Percentiles rank a stretch among this genome's conserved stretches.
Evolutionary conservation across 345 rosid genomes (phyloP).

Genomic region (Lepidium africanum): DNA sequence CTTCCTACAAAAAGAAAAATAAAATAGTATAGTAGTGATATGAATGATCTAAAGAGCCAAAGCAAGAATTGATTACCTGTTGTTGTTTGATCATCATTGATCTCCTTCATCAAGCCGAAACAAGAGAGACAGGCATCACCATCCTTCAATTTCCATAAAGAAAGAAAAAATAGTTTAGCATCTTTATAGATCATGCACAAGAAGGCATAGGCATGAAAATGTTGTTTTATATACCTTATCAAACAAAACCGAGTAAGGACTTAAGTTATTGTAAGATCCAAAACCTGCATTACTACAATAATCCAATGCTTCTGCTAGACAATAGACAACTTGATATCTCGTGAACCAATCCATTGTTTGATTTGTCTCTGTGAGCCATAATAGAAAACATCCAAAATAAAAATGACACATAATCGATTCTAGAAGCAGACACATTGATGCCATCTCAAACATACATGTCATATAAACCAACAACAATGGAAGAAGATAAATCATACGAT

Average conservation of each 20-base stretch:
- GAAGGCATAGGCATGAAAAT: not conserved
- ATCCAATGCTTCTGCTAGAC: slow-evolving; percentile 71
- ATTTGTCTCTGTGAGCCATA: slow-evolving; percentile 51
- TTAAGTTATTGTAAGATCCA: slow-evolving; percentile 67
- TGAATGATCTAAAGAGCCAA: not conserved
- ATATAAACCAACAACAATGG: not conserved
- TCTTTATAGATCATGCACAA: not conserved
- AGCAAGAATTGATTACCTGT: slow-evolving; percentile 38
- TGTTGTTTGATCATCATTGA: slow-evolving; percentile 54
- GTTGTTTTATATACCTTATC: slow-evolving; percentile 49
- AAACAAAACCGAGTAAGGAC: slow-evolving; percentile 76
- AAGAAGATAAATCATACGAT: slow-evolving; percentile 42
- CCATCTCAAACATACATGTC: not conserved
- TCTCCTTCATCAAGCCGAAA: slow-evolving; percentile 83
- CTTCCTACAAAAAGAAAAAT: too few relatives aligned
- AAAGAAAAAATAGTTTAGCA: not conserved
- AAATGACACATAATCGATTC: not conserved
- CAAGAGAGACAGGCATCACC: slow-evolving; percentile 92
- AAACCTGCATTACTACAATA: slow-evolving; percentile 62
- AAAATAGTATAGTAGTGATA: too few relatives aligned
- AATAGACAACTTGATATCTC: slow-evolving; percentile 68
- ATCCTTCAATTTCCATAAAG: slow-evolving; percentile 35
- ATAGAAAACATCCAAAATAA: not conserved
- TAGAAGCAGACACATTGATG: not conserved
- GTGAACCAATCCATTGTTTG: slow-evolving; percentile 74